phyloP scores from a whole-genome alignment of 2,329 filamentous ascomycete species.

The Epichloe coenophiala region DNA sequence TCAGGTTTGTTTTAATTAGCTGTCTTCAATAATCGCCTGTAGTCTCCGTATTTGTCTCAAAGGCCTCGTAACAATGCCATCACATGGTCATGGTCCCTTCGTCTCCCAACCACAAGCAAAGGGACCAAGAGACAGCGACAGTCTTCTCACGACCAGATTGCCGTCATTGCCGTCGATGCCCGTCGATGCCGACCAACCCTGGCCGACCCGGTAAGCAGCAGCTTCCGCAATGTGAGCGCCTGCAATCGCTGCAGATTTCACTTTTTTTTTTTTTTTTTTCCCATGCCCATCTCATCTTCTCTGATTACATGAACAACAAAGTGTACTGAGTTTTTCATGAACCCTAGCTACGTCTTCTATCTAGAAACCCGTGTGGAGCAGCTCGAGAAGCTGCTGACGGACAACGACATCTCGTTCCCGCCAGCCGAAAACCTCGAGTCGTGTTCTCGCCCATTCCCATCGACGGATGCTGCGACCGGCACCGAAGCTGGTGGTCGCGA shows the following conservation, averaged over 20 bases:
- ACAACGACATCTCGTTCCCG: conserved; percentile 58
- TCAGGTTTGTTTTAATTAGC: too few species aligned
- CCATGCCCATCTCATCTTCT: neutral
- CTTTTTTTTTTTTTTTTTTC: rapidly evolving
- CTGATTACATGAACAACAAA: neutral
- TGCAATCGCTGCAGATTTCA: conserved; percentile 88
- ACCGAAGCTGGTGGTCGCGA: too few species aligned
- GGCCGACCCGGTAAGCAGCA: conserved; percentile 37
- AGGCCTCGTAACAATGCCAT: conserved; percentile 17
- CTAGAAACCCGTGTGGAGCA: conserved; percentile 77
- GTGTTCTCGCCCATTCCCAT: conserved; percentile 32
- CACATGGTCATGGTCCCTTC: conserved; percentile 40
- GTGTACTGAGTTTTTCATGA: neutral
- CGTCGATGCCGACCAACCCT: neutral
- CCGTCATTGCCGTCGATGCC: neutral
- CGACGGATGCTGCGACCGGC: conserved; percentile 19
- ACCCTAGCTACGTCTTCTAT: conserved; percentile 78
- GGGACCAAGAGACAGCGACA: conserved; percentile 42
- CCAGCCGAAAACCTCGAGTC: conserved; percentile 57
- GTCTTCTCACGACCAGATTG: conserved; percentile 31
- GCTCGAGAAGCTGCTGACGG: conserved; percentile 61
- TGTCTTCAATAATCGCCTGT: neutral
- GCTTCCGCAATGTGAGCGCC: conserved; percentile 79
- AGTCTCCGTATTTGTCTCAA: neutral
- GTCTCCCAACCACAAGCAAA: conserved; percentile 35